phyloP scores from a whole-genome alignment of 192 early-diverging fungal species.

The Phycomyces blakesleeanus region DNA sequence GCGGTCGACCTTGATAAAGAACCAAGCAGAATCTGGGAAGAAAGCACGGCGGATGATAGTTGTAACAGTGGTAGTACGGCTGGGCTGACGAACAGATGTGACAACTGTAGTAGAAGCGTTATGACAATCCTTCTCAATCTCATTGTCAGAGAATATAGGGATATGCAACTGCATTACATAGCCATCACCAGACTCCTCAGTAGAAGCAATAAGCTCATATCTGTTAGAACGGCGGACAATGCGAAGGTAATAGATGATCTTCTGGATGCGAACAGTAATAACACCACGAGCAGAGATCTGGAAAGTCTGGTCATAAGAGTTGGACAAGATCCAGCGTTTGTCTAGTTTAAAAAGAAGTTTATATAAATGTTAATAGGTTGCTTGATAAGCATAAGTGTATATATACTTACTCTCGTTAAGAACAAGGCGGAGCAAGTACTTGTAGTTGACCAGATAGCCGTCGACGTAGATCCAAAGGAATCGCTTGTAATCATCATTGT shows the following conservation, averaged over 20 bases:
- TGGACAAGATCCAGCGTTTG: slow-evolving; percentile 10
- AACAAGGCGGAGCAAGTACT: slow-evolving; percentile 24
- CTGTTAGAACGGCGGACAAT: neutral
- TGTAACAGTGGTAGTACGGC: slow-evolving; percentile 7
- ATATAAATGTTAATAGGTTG: too few relatives aligned
- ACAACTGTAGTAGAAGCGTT: slow-evolving; percentile 4
- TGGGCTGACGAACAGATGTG: neutral
- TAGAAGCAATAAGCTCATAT: slow-evolving; percentile 5
- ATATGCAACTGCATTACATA: slow-evolving; percentile 10
- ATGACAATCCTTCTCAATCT: neutral
- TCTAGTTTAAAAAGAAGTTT: neutral
- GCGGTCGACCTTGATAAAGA: slow-evolving; percentile 26
- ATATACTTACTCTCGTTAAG: slow-evolving; percentile 19
- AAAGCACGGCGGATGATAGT: slow-evolving; percentile 17
- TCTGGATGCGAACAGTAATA: slow-evolving; percentile 13
- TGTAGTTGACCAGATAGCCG: slow-evolving; percentile 34
- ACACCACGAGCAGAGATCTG: slow-evolving; percentile 14
- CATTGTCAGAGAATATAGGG: slow-evolving; percentile 13
- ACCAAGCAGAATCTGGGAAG: slow-evolving; percentile 21
- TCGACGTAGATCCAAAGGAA: slow-evolving; percentile 28
- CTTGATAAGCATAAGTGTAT: too few relatives aligned
- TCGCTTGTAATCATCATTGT: slow-evolving; percentile 15
- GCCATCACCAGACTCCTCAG: slow-evolving; percentile 5
- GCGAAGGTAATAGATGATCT: slow-evolving; percentile 18
- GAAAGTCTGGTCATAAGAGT: slow-evolving; percentile 17